Evolutionary conservation across 495 filamentous ascomycete species (phyloP), one percentile per base, ranked within the genome.

Genomic region (Penicillium ochrochloron): DNA sequence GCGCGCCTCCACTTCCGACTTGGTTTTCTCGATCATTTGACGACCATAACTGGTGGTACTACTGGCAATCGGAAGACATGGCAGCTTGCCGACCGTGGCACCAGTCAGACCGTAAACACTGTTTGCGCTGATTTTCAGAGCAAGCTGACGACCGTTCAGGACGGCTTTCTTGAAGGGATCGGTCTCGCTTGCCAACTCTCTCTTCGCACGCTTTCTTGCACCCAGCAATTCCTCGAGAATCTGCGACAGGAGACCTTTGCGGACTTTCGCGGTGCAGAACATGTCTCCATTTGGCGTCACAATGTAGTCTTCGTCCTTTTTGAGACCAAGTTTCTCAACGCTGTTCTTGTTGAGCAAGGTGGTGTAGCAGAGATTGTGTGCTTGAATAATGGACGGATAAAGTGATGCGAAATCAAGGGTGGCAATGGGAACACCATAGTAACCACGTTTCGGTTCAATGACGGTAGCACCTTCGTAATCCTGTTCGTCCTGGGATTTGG

Each of bases 361-460:
- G 0, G 95, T 99, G 80, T 99, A 99, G 75, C 95, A 99, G 31
- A 99, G 86, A 66, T 99, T 99, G 76, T 99, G 95, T 0, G 95
- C 95, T 76, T 97, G 94, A 73, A 99, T 99, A 73, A 99, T 98
- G 76, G 93, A 97, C 12, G 95, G 95, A 72, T 99, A 99, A 64
- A 99, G 88, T 6, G 93, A 97, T 19, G 95, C 96, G 70, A 99
- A 99, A 92, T 99, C 95, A 10, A 99, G 89, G 0, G 95, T 99
- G 7, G 96, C 96, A 65, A 99, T 90, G 5, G 95, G 95, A 14
- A 96, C 92, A 65, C 91, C 86, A 69, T 99, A 97, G 77, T 94
- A 98, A 27, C 91, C 94, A 75, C 92, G 87, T 34, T 86, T 89
- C 10, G 95, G 95, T 68, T 98, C 96, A 72, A 99, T 99, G 74